These are phyloP conservation scores for Leccinum longicurvipes DNA, from an alignment of 768 basidiomycete genomes.

Conservation along the genomic window DNA sequence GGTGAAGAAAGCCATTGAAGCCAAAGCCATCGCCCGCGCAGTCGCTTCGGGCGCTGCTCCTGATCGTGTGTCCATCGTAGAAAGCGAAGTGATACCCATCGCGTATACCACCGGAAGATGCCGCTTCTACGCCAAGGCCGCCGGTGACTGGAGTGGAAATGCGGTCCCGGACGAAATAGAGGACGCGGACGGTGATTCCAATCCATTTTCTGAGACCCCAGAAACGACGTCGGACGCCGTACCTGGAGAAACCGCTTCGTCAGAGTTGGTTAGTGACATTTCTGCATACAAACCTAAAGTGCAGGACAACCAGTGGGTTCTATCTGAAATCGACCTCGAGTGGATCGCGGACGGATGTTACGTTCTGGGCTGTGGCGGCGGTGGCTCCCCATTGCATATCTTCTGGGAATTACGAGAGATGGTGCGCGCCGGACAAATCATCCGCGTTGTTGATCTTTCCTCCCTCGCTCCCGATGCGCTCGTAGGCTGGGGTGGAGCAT, in stretches of 20 bases:
- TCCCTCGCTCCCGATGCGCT: slow-evolving; percentile 42
- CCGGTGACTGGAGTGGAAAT: slow-evolving; percentile 45
- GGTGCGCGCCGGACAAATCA: slow-evolving; percentile 44
- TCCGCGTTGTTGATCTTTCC: slow-evolving; percentile 45
- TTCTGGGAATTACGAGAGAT: slow-evolving; percentile 52
- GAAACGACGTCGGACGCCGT: slow-evolving; percentile 1
- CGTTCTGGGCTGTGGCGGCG: slow-evolving; percentile 61
- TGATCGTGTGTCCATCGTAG: slow-evolving; percentile 46
- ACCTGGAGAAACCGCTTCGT: slow-evolving; percentile 14
- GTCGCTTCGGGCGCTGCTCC: slow-evolving; percentile 44
- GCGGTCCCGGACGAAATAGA: slow-evolving; percentile 23
- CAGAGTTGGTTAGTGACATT: slow-evolving; percentile 25
- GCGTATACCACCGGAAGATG: slow-evolving; percentile 33
- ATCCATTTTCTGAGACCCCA: slow-evolving; percentile 3
- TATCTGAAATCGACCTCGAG: slow-evolving; percentile 48
- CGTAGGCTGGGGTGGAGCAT: slow-evolving; percentile 38
- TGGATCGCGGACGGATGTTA: slow-evolving; percentile 65
- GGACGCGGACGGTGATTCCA: slow-evolving; percentile 1
- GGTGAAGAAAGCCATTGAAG: slow-evolving; percentile 34
- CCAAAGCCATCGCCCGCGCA: slow-evolving; percentile 41
- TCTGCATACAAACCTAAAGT: slow-evolving; percentile 38
- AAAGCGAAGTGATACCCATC: slow-evolving; percentile 51
- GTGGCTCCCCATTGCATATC: slow-evolving; percentile 53
- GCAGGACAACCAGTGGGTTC: slow-evolving; percentile 39
- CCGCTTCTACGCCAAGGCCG: slow-evolving; percentile 55